Evolutionary conservation across 2,329 filamentous ascomycete genomes (phyloP).

Genomic region (Beauveria sp.): DNA sequence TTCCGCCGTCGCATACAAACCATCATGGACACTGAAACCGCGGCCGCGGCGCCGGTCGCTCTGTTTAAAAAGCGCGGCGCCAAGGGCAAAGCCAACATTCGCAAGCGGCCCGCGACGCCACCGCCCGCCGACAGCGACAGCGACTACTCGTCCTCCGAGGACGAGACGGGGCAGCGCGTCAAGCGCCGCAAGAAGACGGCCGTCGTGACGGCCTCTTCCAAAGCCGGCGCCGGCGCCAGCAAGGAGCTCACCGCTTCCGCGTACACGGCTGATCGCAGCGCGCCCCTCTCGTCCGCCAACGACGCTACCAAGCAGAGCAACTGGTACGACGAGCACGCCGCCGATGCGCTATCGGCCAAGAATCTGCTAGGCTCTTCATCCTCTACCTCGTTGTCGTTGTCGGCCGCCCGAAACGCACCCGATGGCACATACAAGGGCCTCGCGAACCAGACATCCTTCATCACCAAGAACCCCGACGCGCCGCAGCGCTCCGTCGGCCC

Average conservation of each 20-base stretch:
- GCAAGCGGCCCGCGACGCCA: slow-evolving; percentile 74
- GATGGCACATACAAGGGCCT: slow-evolving; percentile 73
- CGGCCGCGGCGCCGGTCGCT: slow-evolving; percentile 43
- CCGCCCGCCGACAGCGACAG: slow-evolving; percentile 58
- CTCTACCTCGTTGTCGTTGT: slow-evolving; percentile 25
- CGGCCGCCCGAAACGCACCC: slow-evolving; percentile 17
- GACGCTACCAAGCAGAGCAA: slow-evolving; percentile 85
- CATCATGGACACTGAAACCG: slow-evolving; percentile 11
- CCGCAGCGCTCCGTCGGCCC: slow-evolving; percentile 68
- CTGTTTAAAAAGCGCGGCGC: slow-evolving; percentile 80
- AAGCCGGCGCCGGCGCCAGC: slow-evolving; percentile 21
- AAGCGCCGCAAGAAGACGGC: slow-evolving; percentile 69
- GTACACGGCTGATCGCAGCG: slow-evolving; percentile 53
- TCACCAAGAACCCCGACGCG: slow-evolving; percentile 73
- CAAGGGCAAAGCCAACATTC: slow-evolving; percentile 68
- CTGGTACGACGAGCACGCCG: slow-evolving; percentile 75
- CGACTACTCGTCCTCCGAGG: slow-evolving; percentile 66
- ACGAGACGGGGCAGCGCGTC: slow-evolving; percentile 65
- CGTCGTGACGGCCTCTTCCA: slow-evolving; percentile 58
- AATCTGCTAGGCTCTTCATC: slow-evolving; percentile 42
- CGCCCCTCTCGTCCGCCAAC: slow-evolving; percentile 59
- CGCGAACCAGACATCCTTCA: slow-evolving; percentile 64
- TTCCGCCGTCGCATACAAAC: slow-evolving; percentile 5
- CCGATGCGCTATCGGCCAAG: slow-evolving; percentile 38
- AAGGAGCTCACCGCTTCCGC: slow-evolving; percentile 42